Conservation (phyloP, 2,329 filamentous ascomycete species). For the Apiospora arundinis region DNA sequence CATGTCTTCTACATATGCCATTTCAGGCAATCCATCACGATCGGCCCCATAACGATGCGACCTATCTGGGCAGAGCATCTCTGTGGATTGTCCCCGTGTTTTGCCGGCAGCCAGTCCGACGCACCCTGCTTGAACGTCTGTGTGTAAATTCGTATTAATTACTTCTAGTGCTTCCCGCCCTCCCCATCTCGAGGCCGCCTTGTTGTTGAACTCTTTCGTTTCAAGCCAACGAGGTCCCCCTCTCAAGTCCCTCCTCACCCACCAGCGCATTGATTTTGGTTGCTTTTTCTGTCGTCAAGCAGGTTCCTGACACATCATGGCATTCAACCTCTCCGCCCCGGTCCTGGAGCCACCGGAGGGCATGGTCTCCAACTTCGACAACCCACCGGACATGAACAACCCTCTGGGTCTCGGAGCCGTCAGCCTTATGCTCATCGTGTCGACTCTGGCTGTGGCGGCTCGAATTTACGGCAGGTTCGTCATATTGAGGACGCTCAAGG, state of each 20-base stretch:
- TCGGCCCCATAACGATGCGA: not conserved
- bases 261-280: not conserved
- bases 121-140: not conserved
- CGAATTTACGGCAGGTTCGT: not conserved
- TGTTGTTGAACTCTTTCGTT: not conserved
- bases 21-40: not conserved
- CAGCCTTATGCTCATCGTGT: slow-evolving; percentile 2
- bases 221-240: slow-evolving; percentile 2
- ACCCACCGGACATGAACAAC: slow-evolving; percentile 22
- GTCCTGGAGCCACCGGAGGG: slow-evolving; percentile 22
- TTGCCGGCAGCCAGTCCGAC: not conserved
- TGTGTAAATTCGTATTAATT: not conserved
- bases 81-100: not conserved
- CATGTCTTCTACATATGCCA: not conserved
- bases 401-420: slow-evolving; percentile 17
- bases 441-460: slow-evolving; percentile 18
- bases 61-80: not conserved
- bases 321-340: slow-evolving; percentile 10
- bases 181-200: not conserved
- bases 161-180: not conserved
- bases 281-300: not conserved
- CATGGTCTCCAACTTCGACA: slow-evolving; percentile 22
- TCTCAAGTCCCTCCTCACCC: not conserved
- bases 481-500: not conserved
- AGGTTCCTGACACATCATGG: slow-evolving; percentile 8